phyloP scores from a whole-genome alignment of 2,329 filamentous ascomycete species.

The Beauveria bassiana region DNA sequence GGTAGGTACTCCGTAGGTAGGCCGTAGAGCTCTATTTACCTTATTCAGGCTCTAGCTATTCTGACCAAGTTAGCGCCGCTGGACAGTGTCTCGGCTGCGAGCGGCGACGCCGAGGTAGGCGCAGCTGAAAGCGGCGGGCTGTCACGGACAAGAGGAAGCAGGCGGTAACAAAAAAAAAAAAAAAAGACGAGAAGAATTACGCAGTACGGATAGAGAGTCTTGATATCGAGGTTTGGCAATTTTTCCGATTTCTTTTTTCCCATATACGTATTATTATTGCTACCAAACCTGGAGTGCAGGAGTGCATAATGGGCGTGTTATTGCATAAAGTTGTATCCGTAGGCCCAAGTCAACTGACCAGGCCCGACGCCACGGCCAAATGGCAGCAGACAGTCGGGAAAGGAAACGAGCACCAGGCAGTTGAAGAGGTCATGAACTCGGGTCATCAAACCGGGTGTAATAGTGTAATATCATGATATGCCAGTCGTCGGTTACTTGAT shows the following conservation, averaged over 20 bases:
- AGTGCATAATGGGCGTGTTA: background rate
- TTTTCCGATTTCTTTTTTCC: background rate
- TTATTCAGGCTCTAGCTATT: too few species aligned
- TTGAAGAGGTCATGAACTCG: too few species aligned
- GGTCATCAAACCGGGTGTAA: too few species aligned
- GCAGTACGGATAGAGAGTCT: too few species aligned
- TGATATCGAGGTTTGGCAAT: too few species aligned
- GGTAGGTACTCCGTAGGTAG: too few species aligned
- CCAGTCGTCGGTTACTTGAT: too few species aligned
- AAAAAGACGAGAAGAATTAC: background rate
- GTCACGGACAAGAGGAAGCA: background rate
- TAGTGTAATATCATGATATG: too few species aligned
- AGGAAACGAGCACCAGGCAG: too few species aligned
- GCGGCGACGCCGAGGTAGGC: background rate
- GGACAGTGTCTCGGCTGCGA: background rate
- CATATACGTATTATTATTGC: background rate
- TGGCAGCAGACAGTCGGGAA: background rate
- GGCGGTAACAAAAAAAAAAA: too few species aligned
- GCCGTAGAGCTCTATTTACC: too few species aligned
- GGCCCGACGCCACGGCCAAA: background rate
- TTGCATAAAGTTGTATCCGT: background rate
- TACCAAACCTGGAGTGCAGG: background rate
- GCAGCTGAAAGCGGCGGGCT: background rate
- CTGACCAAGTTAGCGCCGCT: background rate
- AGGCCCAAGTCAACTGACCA: background rate